phyloP scores from a whole-genome alignment of 345 rosid species.

The Rhizophora mangle region DNA sequence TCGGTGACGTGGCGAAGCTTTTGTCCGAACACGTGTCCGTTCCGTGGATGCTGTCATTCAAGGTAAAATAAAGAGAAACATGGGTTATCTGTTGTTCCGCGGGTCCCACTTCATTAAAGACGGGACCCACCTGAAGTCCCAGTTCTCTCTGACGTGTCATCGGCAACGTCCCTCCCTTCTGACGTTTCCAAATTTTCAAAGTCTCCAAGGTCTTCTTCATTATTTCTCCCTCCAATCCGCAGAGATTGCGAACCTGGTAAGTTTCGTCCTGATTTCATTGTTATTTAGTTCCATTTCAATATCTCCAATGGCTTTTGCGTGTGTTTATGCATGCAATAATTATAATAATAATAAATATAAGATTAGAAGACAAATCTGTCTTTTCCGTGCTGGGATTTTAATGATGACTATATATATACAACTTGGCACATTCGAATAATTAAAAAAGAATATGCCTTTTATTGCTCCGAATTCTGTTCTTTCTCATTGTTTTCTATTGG shows the following conservation, averaged over 20 bases:
- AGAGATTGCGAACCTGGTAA: not conserved
- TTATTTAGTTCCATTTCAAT: not conserved
- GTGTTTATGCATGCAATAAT: not conserved
- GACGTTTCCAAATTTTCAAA: not conserved
- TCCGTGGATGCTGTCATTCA: not conserved
- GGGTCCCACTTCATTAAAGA: not conserved
- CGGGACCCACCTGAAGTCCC: not conserved
- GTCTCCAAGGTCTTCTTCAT: not conserved
- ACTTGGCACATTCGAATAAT: conserved; percentile 20
- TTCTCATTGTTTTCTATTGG: conserved; percentile 12
- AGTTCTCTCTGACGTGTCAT: not conserved
- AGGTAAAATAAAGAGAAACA: not conserved
- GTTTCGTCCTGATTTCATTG: not conserved
- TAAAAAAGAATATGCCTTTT: conserved; percentile 32
- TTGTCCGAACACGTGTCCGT: not conserved
- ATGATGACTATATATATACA: not conserved
- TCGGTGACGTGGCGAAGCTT: not conserved
- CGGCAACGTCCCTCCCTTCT: not conserved
- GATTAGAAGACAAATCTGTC: not conserved
- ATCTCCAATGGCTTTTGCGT: not conserved
- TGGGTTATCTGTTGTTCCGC: too few species aligned
- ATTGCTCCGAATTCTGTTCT: conserved; percentile 14
- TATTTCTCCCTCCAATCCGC: not conserved
- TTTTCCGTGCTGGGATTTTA: not conserved
- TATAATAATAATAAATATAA: not conserved